phyloP scores from a whole-genome alignment of 148 eudicot species.

The Mesembryanthemum crystallinum region DNA sequence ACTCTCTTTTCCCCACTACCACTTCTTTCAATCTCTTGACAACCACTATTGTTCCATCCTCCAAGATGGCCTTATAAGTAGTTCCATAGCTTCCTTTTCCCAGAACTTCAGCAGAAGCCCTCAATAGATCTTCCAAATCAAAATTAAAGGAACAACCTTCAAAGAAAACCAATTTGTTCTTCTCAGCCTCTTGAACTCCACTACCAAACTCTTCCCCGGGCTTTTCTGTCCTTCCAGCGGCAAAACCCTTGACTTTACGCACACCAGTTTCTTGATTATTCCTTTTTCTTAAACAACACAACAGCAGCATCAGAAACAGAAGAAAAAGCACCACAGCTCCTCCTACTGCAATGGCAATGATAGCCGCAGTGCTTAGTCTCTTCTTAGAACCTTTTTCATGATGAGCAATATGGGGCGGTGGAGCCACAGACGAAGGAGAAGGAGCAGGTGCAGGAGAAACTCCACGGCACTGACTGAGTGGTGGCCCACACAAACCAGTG shows the following conservation, averaged over 20 bases:
- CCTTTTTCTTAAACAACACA: conserved; percentile 52
- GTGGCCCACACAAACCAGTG: conserved; percentile 61
- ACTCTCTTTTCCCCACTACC: conserved; percentile 68
- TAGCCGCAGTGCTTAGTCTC: conserved; percentile 44
- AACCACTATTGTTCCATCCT: conserved; percentile 74
- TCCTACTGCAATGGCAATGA: conserved; percentile 52
- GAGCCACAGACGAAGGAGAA: conserved; percentile 18
- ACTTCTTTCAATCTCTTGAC: conserved; percentile 90
- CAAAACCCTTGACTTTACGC: conserved; percentile 43
- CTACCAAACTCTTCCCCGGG: conserved; percentile 71
- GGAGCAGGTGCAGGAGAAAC: conserved; percentile 52
- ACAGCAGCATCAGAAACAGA: conserved; percentile 30
- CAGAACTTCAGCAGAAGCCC: conserved; percentile 93
- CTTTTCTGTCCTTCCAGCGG: conserved; percentile 48
- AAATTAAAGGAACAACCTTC: conserved; percentile 64
- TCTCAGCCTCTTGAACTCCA: conserved; percentile 73
- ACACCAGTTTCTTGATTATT: conserved; percentile 29
- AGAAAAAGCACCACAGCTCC: conserved; percentile 40
- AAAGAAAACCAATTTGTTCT: conserved; percentile 79
- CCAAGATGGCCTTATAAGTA: conserved; percentile 80
- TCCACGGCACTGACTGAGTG: conserved; percentile 49
- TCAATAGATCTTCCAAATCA: conserved; percentile 85
- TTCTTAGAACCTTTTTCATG: conserved; percentile 28
- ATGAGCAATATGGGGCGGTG: conserved; percentile 32
- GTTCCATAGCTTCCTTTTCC: conserved; percentile 93